Percentiles rank a stretch among this genome's conserved stretches.
Evolutionary conservation across 1,284 basidiomycete species (phyloP).

Genomic region (Ceratobasidium sp.): DNA sequence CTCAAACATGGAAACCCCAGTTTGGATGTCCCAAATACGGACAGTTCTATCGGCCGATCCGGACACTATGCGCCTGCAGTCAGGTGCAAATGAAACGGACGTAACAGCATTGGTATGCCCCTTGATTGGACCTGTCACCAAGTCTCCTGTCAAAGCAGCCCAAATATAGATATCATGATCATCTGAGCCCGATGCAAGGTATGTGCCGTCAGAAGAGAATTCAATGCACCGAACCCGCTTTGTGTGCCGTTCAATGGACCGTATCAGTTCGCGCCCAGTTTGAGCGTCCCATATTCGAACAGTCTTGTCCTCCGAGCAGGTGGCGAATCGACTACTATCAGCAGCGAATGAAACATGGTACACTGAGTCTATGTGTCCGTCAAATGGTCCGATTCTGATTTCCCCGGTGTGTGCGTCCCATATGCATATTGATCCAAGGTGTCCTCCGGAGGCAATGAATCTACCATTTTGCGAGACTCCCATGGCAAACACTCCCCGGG

Average conservation of each 20-base stretch:
- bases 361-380: too few species aligned
- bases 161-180: not conserved
- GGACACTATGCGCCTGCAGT: not conserved
- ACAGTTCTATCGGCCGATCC: not conserved
- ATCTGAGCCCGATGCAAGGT: not conserved
- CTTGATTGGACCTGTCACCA: not conserved
- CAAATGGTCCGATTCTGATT: too few species aligned
- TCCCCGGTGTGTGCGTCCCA: too few species aligned
- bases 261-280: too few species aligned
- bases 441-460: too few species aligned
- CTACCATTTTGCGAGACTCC: too few species aligned
- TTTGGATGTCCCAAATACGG: not conserved
- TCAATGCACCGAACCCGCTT: too few species aligned
- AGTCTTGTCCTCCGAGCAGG: not conserved
- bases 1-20: not conserved
- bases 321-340: not conserved
- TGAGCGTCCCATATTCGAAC: not conserved
- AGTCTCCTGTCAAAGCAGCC: not conserved
- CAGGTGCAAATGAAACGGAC: not conserved
- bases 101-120: not conserved
- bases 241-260: too few species aligned
- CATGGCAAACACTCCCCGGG: not conserved
- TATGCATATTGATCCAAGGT: too few species aligned
- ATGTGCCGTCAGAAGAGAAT: too few species aligned
- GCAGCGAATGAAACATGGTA: not conserved